phyloP scores from a whole-genome alignment of 805 yeast genomes.

The Saturnispora ahearnii region DNA sequence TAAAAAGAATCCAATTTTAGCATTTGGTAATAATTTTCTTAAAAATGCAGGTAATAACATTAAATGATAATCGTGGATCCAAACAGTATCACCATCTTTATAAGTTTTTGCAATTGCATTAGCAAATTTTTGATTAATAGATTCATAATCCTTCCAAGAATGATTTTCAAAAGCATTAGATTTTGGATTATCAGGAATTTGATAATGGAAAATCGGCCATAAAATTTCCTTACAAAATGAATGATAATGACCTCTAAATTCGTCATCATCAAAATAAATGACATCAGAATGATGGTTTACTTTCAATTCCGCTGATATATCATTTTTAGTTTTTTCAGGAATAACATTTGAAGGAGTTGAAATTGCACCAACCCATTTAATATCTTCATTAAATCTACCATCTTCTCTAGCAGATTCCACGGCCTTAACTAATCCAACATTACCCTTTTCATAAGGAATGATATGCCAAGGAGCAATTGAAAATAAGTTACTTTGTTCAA shows the following conservation, averaged over 20 bases:
- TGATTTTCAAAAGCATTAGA: slow-evolving; percentile 93
- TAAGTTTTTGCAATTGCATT: slow-evolving; percentile 61
- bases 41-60: slow-evolving; percentile 81
- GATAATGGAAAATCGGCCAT: slow-evolving; percentile 94
- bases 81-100: slow-evolving; percentile 66
- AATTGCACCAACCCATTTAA: slow-evolving; percentile 80
- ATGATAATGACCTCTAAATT: slow-evolving; percentile 84
- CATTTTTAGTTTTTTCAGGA: slow-evolving; percentile 43
- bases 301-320: slow-evolving; percentile 41
- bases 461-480: slow-evolving; percentile 66
- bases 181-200: slow-evolving; percentile 90
- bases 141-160: slow-evolving; percentile 79
- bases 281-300: slow-evolving; percentile 50
- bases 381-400: slow-evolving; percentile 21
- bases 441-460: slow-evolving; percentile 63
- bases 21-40: slow-evolving; percentile 64
- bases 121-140: slow-evolving; percentile 71
- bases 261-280: slow-evolving; percentile 65
- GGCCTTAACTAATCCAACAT: slow-evolving; percentile 84
- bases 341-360: slow-evolving; percentile 87
- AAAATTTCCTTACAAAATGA: slow-evolving; percentile 88
- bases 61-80: slow-evolving; percentile 94
- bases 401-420: slow-evolving; percentile 49
- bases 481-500: slow-evolving; percentile 38
- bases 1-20: slow-evolving; percentile 82